phyloP scores from a whole-genome alignment of 2,329 filamentous ascomycete genomes.

The Cryphonectria carpinicola region DNA sequence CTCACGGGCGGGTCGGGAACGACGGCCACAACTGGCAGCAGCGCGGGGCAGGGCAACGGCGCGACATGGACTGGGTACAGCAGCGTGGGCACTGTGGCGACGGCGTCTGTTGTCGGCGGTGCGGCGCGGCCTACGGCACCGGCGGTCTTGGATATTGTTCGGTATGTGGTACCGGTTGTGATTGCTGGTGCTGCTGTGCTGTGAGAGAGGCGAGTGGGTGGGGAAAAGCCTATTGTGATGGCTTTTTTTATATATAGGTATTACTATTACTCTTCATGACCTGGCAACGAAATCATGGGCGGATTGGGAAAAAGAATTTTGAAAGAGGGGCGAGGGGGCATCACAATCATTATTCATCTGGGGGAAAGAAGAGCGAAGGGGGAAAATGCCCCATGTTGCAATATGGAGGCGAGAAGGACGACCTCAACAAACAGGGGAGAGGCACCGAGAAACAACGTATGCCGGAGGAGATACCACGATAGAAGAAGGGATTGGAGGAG shows the following conservation, averaged over 20 bases:
- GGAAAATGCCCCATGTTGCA: background rate
- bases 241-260: background rate
- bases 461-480: conserved; percentile 17
- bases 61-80: conserved; percentile 26
- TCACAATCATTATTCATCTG: background rate
- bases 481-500: conserved; percentile 16
- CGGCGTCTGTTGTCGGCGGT: conserved; percentile 23
- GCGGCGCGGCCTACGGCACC: conserved; percentile 21
- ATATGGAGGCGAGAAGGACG: background rate
- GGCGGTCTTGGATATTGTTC: conserved; percentile 9
- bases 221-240: too few species aligned
- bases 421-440: background rate
- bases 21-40: background rate
- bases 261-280: background rate
- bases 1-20: conserved; percentile 2
- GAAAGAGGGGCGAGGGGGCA: background rate
- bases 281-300: background rate
- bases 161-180: conserved; percentile 19
- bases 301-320: background rate
- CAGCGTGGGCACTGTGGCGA: conserved; percentile 25
- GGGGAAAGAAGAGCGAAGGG: background rate
- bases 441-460: background rate
- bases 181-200: conserved; percentile 23
- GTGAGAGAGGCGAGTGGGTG: background rate
- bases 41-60: conserved; percentile 8